Conservation (phyloP, 768 basidiomycete genomes). For the Kwoniella heveanensis region DNA sequence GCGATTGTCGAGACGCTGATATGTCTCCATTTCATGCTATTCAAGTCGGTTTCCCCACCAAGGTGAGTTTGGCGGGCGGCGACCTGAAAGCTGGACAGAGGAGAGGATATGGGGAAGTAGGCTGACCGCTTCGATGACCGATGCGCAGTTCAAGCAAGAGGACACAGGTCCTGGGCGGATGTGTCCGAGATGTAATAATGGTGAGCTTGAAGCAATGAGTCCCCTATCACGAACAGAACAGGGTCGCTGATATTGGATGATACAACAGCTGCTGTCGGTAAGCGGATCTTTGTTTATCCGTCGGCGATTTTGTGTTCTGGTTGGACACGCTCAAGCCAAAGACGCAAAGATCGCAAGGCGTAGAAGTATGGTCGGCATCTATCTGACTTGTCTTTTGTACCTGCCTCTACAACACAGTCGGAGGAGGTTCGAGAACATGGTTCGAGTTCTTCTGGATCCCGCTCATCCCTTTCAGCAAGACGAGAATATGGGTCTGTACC, state of each 20-base stretch:
- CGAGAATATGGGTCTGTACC: slow-evolving; percentile 44
- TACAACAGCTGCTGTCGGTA: slow-evolving; percentile 21
- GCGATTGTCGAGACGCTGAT: too few relatives aligned
- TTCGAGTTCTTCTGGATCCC: slow-evolving; percentile 53
- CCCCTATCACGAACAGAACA: background rate
- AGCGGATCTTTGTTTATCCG: too few relatives aligned
- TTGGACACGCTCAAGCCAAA: too few relatives aligned
- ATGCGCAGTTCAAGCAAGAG: slow-evolving; percentile 45
- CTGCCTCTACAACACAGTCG: slow-evolving; percentile 14
- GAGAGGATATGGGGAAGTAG: too few relatives aligned
- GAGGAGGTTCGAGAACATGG: slow-evolving; percentile 35
- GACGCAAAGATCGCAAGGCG: too few relatives aligned
- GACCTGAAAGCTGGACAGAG: background rate
- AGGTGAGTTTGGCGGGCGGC: slow-evolving; percentile 26
- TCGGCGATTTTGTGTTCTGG: too few relatives aligned
- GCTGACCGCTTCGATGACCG: background rate
- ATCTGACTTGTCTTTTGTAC: too few relatives aligned
- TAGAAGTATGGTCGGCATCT: too few relatives aligned
- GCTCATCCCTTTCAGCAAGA: slow-evolving; percentile 43
- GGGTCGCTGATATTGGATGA: background rate
- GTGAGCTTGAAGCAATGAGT: slow-evolving; percentile 22
- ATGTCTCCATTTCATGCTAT: too few relatives aligned
- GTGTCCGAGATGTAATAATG: slow-evolving; percentile 49
- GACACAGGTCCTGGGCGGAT: slow-evolving; percentile 30
- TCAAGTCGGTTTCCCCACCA: slow-evolving; percentile 49